A percentile compares a stretch with the other conserved stretches of the same genome.
Evolutionary conservation across 2,329 filamentous ascomycete genomes (phyloP).

Genomic region (Fusarium zealandicum): DNA sequence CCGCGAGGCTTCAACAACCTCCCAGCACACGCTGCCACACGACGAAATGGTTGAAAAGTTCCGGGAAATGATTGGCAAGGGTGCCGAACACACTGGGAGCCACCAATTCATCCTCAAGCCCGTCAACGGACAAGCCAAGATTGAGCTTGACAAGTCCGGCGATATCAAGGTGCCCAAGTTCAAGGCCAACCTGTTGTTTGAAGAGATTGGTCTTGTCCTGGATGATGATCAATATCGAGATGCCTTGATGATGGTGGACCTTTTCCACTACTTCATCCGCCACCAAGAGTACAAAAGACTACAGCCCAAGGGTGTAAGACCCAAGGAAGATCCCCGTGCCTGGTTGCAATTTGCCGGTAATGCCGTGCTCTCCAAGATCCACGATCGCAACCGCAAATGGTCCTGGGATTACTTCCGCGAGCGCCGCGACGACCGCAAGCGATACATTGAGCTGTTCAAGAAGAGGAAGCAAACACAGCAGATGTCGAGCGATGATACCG

Average conservation of each 20-base stretch:
- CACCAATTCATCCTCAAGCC: slow-evolving; percentile 97
- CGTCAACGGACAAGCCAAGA: slow-evolving; percentile 91
- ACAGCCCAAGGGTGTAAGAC: slow-evolving; percentile 80
- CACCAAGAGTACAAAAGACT: slow-evolving; percentile 97
- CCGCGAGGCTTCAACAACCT: slow-evolving; percentile 63
- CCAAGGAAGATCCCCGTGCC: slow-evolving; percentile 88
- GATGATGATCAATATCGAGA: slow-evolving; percentile 98
- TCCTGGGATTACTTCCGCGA: slow-evolving; percentile 96
- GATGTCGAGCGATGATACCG: slow-evolving; percentile 72
- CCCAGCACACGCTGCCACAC: slow-evolving; percentile 69
- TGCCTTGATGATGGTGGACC: slow-evolving; percentile 94
- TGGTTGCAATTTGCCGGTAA: slow-evolving; percentile 94
- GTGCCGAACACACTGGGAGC: slow-evolving; percentile 62
- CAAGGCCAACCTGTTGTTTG: slow-evolving; percentile 90
- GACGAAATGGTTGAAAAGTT: slow-evolving; percentile 80
- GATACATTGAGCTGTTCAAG: slow-evolving; percentile 95
- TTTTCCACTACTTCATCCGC: slow-evolving; percentile 97
- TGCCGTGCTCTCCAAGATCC: slow-evolving; percentile 90
- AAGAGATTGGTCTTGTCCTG: slow-evolving; percentile 96
- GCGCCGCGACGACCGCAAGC: slow-evolving; percentile 84
- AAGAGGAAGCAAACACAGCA: slow-evolving; percentile 83
- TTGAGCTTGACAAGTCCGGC: slow-evolving; percentile 94
- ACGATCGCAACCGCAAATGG: slow-evolving; percentile 91
- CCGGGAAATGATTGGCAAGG: slow-evolving; percentile 78
- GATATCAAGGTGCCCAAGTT: slow-evolving; percentile 80